Conservation (phyloP, 2,329 filamentous ascomycete species). For the Phaeoacremonium minimum region DNA sequence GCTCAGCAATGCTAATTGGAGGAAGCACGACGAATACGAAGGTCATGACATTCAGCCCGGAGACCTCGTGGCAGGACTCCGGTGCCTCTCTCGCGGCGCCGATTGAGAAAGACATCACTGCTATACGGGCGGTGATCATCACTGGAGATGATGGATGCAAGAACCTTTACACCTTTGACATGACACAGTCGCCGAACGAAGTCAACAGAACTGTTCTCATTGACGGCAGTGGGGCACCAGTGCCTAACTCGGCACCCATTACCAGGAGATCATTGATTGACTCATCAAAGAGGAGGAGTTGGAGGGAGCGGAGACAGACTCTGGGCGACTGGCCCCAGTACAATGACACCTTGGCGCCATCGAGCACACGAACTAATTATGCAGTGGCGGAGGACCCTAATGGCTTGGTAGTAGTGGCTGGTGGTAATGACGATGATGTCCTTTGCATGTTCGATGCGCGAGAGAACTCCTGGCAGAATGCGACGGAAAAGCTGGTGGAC, state of each 20-base stretch:
- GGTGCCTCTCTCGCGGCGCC: constrained; percentile 59
- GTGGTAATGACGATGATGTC: constrained; percentile 63
- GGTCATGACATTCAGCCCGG: constrained; percentile 68
- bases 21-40: constrained; percentile 62
- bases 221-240: constrained; percentile 52
- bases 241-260: constrained; percentile 40
- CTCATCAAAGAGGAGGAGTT: constrained; percentile 22
- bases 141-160: constrained; percentile 72
- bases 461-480: constrained; percentile 74
- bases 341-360: constrained; percentile 69
- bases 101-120: constrained; percentile 52
- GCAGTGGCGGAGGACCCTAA: constrained; percentile 64
- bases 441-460: constrained; percentile 74
- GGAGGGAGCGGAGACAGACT: constrained; percentile 25
- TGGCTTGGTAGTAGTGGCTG: constrained; percentile 73
- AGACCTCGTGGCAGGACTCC: constrained; percentile 62
- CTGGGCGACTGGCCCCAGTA: constrained; percentile 70
- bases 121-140: constrained; percentile 60
- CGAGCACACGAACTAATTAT: constrained; percentile 59
- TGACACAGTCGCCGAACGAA: constrained; percentile 67
- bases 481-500: constrained; percentile 56
- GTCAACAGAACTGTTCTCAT: constrained; percentile 68
- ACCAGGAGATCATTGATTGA: constrained; percentile 21
- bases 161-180: constrained; percentile 73
- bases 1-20: constrained; percentile 69